Evolutionary conservation across 441 rosid genomes (phyloP), one percentile per base, ranked within the genome.

Genomic region (Syzygium malaccense): DNA sequence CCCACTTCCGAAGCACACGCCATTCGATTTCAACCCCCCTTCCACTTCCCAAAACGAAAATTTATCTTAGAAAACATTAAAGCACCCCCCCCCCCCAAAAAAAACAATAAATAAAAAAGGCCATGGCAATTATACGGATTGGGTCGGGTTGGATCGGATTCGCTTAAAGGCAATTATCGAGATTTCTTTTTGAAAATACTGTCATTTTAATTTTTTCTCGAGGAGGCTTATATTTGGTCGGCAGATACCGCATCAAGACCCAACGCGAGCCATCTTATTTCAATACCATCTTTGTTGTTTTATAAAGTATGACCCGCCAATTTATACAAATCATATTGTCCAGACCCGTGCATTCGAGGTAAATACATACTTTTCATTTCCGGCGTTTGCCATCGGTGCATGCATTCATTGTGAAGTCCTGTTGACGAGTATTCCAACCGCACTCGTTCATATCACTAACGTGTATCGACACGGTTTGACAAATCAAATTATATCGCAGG

Each of bases 401-500:
- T 30, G 9, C 41, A 30, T 64, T 64, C 23, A 8, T 64, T 30
- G 4, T 4, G 4, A 64, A 64, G 41, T 64, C 37, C 4, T 0
- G 0, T 30, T 30, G 17, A 15, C 32, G 7, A 30, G 75, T 23
- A 30, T 15, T 37, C 17, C 11, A 7, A 54, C 11, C 2, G 2
- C 26, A 8, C 48, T 33, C 19, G 41, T 68, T 68, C 25, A 9
- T 12, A 19, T 0, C 0, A 41, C 15, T 19, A 20, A 4, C 12
- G 30, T 64, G 17, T 7, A 4, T 64, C 33, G 9, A 33, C 37
- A 64, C 0, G 0, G 30, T 4, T 30, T 1, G 0, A 64, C n/a
- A 33, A 64, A 64, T 64, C 12, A 30, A 30, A 30, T 5, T 7
- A 15, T 30, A n/a, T 0, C 3, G 3, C 2, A 0, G 1, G 7